A percentile compares a stretch with the other conserved stretches of the same genome.
Evolutionary conservation across 768 basidiomycete species (phyloP).

Genomic region (Cystobasidium tubakii): DNA sequence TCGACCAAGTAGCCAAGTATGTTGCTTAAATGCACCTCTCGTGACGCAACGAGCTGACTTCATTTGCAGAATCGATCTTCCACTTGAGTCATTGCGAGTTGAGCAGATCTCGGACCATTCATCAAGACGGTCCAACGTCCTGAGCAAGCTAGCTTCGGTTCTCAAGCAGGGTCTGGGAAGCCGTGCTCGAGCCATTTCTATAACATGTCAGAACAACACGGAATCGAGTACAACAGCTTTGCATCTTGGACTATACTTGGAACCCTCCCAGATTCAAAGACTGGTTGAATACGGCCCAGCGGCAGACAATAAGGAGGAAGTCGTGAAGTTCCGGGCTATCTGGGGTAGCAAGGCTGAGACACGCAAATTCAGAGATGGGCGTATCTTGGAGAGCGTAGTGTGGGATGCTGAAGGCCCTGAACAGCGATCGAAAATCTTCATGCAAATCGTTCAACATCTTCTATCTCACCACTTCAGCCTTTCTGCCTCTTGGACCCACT

Average conservation of each 20-base stretch:
- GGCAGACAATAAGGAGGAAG: slow-evolving; percentile 57
- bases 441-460: slow-evolving; percentile 66
- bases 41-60: neutral
- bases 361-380: slow-evolving; percentile 90
- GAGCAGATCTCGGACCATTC: slow-evolving; percentile 38
- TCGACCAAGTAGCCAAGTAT: slow-evolving; percentile 37
- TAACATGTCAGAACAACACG: slow-evolving; percentile 15
- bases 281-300: slow-evolving; percentile 89
- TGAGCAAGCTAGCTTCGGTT: slow-evolving; percentile 45
- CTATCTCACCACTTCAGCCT: slow-evolving; percentile 72
- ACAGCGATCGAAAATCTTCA: slow-evolving; percentile 64
- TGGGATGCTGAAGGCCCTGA: slow-evolving; percentile 73
- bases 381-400: slow-evolving; percentile 87
- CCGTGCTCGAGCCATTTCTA: slow-evolving; percentile 61
- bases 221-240: slow-evolving; percentile 47
- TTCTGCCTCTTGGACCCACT: slow-evolving; percentile 48
- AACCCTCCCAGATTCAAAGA: slow-evolving; percentile 66
- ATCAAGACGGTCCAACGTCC: slow-evolving; percentile 39
- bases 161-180: slow-evolving; percentile 64
- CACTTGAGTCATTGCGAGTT: slow-evolving; percentile 9
- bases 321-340: slow-evolving; percentile 65
- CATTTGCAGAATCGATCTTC: neutral
- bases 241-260: slow-evolving; percentile 69
- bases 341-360: slow-evolving; percentile 93
- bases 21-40: neutral